Conservation (phyloP, 2,329 filamentous ascomycete genomes). For the Pyricularia grisea region DNA sequence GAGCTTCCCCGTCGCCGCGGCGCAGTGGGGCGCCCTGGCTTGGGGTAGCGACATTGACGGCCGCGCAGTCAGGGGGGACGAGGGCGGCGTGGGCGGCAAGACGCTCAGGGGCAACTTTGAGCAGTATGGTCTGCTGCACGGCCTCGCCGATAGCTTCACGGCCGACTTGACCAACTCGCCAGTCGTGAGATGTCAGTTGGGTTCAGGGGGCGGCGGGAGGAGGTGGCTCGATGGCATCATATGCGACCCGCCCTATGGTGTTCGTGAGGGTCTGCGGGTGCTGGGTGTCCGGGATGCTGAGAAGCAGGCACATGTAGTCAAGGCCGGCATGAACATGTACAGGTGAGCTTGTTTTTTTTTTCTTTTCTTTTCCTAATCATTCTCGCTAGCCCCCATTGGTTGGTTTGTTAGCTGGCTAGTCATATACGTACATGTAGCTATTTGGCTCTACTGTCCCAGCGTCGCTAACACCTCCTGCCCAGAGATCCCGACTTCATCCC, state of each 20-base stretch:
- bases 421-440: not conserved
- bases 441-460: not conserved
- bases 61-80: conserved; percentile 69
- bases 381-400: not conserved
- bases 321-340: conserved; percentile 61
- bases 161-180: conserved; percentile 86
- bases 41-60: conserved; percentile 93
- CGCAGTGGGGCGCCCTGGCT: conserved; percentile 76
- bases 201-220: conserved; percentile 13
- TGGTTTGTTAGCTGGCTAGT: not conserved
- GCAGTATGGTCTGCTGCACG: conserved; percentile 63
- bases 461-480: not conserved
- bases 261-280: conserved; percentile 84
- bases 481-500: conserved; percentile 64
- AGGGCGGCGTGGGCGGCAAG: conserved; percentile 21
- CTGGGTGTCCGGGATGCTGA: conserved; percentile 65
- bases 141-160: conserved; percentile 70
- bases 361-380: not conserved
- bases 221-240: conserved; percentile 79
- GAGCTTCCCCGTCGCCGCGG: conserved; percentile 81
- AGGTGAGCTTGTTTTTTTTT: conserved; percentile 36
- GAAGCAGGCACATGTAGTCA: conserved; percentile 49
- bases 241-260: conserved; percentile 93
- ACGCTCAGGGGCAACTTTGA: conserved; percentile 63
- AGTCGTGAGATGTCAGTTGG: conserved; percentile 37